These are phyloP conservation scores for Gentiana straminea DNA, from an alignment of 257 asterid species.

Conservation along the genomic window DNA sequence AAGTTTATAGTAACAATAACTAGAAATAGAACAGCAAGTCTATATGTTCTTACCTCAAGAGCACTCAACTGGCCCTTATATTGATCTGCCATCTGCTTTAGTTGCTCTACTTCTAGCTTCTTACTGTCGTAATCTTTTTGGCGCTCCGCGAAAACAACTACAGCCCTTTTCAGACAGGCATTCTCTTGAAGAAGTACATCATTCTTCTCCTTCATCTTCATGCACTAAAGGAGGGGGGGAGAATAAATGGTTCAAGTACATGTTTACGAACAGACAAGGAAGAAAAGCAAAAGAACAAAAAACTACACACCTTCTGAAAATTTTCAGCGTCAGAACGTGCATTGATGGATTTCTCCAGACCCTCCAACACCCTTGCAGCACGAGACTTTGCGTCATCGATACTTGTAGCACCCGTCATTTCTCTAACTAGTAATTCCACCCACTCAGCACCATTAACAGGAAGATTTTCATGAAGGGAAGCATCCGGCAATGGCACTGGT, in stretches of 20 bases:
- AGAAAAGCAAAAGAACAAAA: no score
- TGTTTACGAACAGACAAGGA: no score
- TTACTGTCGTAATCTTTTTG: constrained; percentile 65
- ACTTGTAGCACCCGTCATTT: constrained; percentile 62
- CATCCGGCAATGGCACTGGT: constrained; percentile 20
- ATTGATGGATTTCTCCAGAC: constrained; percentile 57
- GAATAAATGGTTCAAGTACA: no score
- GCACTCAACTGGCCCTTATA: constrained; percentile 60
- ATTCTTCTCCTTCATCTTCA: constrained; percentile 58
- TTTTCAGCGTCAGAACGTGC: constrained; percentile 31
- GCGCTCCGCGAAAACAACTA: constrained; percentile 68
- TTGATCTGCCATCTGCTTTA: constrained; percentile 58
- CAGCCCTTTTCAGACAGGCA: constrained; percentile 68
- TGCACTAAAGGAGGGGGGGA: constrained; percentile 37
- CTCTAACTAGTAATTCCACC: constrained; percentile 66
- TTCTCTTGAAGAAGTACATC: constrained; percentile 47
- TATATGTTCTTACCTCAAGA: constrained; percentile 46
- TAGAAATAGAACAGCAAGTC: no score
- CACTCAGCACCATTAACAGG: constrained; percentile 69
- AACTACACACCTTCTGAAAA: constrained; percentile 23
- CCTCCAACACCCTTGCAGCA: constrained; percentile 47
- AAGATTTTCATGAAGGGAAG: constrained; percentile 25
- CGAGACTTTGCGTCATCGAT: constrained; percentile 68
- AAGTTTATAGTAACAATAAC: no score
- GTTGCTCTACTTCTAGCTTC: constrained; percentile 52